Percentiles rank a stretch among this genome's conserved stretches.
phyloP scores from a whole-genome alignment of 139 green algal genomes.

The Chlorella vulgaris region DNA sequence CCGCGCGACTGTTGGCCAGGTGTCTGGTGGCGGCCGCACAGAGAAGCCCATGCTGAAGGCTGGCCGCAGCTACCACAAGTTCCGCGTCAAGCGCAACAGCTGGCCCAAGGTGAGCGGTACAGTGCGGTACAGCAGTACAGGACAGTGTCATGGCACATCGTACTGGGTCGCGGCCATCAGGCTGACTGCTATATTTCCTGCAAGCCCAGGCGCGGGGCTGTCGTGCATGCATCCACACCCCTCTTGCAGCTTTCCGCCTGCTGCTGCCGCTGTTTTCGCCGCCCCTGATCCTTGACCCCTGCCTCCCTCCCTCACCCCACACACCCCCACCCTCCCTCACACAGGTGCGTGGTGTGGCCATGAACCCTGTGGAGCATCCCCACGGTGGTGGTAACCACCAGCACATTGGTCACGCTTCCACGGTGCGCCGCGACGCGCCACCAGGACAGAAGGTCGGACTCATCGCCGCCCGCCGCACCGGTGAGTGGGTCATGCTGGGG shows the following conservation, averaged over 20 bases:
- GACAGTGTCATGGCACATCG: too few species aligned
- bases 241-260: too few species aligned
- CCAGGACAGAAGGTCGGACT: slow-evolving; percentile 85
- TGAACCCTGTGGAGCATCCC: slow-evolving; percentile 99
- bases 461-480: slow-evolving; percentile 84
- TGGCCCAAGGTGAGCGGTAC: slow-evolving; percentile 72
- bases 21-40: slow-evolving; percentile 96
- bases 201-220: too few species aligned
- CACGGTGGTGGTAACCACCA: slow-evolving; percentile 99
- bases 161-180: too few species aligned
- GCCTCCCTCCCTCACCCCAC: background rate
- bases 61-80: slow-evolving; percentile 95
- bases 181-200: too few species aligned
- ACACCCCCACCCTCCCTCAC: background rate
- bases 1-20: slow-evolving; percentile 96
- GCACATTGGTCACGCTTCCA: slow-evolving; percentile 99
- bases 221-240: too few species aligned
- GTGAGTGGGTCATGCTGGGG: slow-evolving; percentile 13
- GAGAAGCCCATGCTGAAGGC: slow-evolving; percentile 99
- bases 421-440: slow-evolving; percentile 86
- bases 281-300: background rate
- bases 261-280: too few species aligned
- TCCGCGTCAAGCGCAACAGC: slow-evolving; percentile 96
- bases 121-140: too few species aligned
- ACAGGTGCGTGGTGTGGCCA: slow-evolving; percentile 97